Conservation (phyloP, 345 rosid genomes). For the Streptanthus diversifolius region DNA sequence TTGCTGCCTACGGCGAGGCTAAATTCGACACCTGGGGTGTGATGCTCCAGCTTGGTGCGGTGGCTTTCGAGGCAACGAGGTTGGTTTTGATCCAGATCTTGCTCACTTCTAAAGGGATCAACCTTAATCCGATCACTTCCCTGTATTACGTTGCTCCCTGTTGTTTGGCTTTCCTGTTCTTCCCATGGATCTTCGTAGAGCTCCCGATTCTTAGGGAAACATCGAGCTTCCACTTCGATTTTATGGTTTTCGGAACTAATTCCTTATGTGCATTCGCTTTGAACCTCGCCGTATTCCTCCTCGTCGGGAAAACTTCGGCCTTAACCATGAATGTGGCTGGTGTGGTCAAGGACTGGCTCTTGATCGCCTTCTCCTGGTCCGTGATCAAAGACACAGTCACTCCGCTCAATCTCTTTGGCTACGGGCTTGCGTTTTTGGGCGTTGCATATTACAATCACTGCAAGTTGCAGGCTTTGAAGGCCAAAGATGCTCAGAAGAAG, state of each 20-base stretch:
- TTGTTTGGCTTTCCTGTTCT: constrained; percentile 65
- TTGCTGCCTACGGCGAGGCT: constrained; percentile 95
- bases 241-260: constrained; percentile 79
- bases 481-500: constrained; percentile 90
- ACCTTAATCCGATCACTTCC: constrained; percentile 78
- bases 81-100: constrained; percentile 89
- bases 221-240: constrained; percentile 90
- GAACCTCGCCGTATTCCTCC: constrained; percentile 91
- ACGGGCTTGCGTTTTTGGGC: constrained; percentile 86
- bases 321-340: constrained; percentile 99
- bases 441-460: constrained; percentile 91
- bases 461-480: constrained; percentile 87
- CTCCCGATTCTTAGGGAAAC: constrained; percentile 60
- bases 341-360: constrained; percentile 90
- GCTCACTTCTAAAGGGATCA: constrained; percentile 81
- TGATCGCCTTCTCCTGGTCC: constrained; percentile 97
- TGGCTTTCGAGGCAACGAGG: constrained; percentile 87
- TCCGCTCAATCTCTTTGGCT: constrained; percentile 76
- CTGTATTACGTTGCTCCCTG: constrained; percentile 87
- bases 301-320: constrained; percentile 95
- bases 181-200: constrained; percentile 95
- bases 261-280: constrained; percentile 85
- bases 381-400: constrained; percentile 96
- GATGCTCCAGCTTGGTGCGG: constrained; percentile 80
- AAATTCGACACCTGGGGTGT: constrained; percentile 92